Evolutionary conservation across 768 basidiomycete species (phyloP).

Genomic region (Pleurotus djamor): DNA sequence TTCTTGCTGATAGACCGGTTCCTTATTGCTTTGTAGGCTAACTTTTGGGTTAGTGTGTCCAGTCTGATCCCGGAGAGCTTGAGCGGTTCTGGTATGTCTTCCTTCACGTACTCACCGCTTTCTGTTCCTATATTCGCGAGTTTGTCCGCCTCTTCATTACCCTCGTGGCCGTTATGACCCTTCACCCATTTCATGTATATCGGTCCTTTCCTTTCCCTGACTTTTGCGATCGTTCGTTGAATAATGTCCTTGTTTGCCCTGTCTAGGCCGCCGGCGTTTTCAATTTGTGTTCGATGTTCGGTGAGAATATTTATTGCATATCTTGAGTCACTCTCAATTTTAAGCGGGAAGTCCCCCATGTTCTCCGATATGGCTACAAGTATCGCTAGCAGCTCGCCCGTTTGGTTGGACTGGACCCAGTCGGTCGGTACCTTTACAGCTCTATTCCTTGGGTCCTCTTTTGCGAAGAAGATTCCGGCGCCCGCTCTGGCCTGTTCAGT

Average conservation of each 20-base stretch:
- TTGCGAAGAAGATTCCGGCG: neutral
- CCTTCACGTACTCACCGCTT: constrained; percentile 3
- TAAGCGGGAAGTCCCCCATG: constrained; percentile 1
- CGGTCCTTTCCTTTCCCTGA: constrained; percentile 11
- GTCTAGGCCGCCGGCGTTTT: constrained; percentile 22
- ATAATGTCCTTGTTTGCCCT: constrained; percentile 14
- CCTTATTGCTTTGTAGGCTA: constrained; percentile 12
- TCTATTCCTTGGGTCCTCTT: constrained; percentile 12
- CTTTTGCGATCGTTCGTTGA: neutral
- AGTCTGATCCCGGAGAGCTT: constrained; percentile 12
- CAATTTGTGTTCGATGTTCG: constrained; percentile 13
- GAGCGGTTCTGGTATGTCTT: neutral
- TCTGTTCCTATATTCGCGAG: constrained; percentile 14
- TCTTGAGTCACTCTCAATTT: constrained; percentile 19
- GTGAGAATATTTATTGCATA: constrained; percentile 18
- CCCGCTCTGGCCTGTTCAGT: neutral
- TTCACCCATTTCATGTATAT: constrained; percentile 22
- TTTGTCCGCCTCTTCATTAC: constrained; percentile 19
- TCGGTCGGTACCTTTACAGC: constrained; percentile 9
- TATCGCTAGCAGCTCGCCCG: constrained; percentile 12
- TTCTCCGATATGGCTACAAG: constrained; percentile 5
- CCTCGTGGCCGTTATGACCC: constrained; percentile 15
- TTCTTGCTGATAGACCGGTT: neutral
- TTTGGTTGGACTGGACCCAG: constrained; percentile 17
- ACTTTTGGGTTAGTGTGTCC: constrained; percentile 12